phyloP scores from a whole-genome alignment of 371 early-diverging fungal species.

The Lichtheimia corymbifera region DNA sequence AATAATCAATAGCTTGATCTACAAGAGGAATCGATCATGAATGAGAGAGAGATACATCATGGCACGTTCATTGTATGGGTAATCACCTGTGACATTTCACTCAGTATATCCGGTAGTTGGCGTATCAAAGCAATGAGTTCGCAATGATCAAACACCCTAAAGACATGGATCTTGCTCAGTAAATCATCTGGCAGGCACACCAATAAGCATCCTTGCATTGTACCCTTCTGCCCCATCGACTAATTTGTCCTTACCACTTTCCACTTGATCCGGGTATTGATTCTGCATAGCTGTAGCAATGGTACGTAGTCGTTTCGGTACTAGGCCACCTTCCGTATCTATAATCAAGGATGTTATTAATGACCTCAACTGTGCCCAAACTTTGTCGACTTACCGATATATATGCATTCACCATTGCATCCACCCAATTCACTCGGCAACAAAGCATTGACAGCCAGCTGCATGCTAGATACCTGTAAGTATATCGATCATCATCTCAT shows the following conservation, averaged over 20 bases:
- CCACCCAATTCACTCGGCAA: constrained; percentile 39
- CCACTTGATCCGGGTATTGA: not conserved
- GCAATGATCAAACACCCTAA: constrained; percentile 48
- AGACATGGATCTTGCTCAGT: constrained; percentile 52
- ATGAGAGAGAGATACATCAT: not conserved
- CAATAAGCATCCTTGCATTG: not conserved
- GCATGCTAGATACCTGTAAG: constrained; percentile 47
- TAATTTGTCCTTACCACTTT: not conserved
- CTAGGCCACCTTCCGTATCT: constrained; percentile 73
- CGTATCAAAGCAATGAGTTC: constrained; percentile 57
- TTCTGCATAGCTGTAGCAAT: constrained; percentile 4
- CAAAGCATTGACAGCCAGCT: constrained; percentile 62
- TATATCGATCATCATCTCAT: not conserved
- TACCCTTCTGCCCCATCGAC: not conserved
- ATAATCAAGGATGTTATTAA: constrained; percentile 5
- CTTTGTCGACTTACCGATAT: constrained; percentile 50
- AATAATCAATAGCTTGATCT: constrained; percentile 62
- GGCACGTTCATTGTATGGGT: no score
- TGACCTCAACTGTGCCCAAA: no score
- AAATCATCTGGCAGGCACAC: constrained; percentile 7
- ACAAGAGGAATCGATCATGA: not conserved
- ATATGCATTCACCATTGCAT: constrained; percentile 57
- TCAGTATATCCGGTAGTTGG: constrained; percentile 51
- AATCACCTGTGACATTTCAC: constrained; percentile 36
- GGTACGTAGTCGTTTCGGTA: constrained; percentile 12